A percentile compares a stretch with the other conserved stretches of the same genome.
Evolutionary conservation across 2,329 filamentous ascomycete species (phyloP).

Genomic region (Colletotrichum theobromicola): DNA sequence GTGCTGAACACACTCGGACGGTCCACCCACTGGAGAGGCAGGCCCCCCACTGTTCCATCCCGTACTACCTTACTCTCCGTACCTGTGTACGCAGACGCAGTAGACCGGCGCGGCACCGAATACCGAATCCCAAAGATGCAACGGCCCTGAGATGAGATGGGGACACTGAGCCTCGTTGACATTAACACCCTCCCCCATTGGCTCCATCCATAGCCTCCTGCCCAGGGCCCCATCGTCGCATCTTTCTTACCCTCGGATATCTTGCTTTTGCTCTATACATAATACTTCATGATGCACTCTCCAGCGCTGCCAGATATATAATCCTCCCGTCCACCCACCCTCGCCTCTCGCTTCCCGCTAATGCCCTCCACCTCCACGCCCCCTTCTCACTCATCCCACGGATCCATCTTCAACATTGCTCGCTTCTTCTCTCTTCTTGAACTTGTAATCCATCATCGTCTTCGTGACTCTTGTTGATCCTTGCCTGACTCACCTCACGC

Average conservation of each 20-base stretch:
- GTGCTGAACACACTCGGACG: not conserved
- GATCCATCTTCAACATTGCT: not conserved
- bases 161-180: not conserved
- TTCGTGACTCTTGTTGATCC: not conserved
- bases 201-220: not conserved
- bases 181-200: not conserved
- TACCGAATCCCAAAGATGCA: conserved; percentile 10
- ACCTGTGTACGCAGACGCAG: not conserved
- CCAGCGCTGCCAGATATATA: not conserved
- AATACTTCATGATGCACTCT: not conserved
- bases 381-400: not conserved
- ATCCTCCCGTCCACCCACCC: not conserved
- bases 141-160: not conserved
- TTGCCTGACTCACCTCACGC: not conserved
- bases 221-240: not conserved
- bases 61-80: no score
- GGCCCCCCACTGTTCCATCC: not conserved
- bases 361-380: not conserved
- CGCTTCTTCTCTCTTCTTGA: not conserved
- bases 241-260: conserved; percentile 2
- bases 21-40: not conserved
- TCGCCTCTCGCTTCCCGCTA: not conserved
- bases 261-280: not conserved
- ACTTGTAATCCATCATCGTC: not conserved
- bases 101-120: conserved; percentile 12